phyloP scores from a whole-genome alignment of 2,329 filamentous ascomycete species.

The Colletotrichum sp. region DNA sequence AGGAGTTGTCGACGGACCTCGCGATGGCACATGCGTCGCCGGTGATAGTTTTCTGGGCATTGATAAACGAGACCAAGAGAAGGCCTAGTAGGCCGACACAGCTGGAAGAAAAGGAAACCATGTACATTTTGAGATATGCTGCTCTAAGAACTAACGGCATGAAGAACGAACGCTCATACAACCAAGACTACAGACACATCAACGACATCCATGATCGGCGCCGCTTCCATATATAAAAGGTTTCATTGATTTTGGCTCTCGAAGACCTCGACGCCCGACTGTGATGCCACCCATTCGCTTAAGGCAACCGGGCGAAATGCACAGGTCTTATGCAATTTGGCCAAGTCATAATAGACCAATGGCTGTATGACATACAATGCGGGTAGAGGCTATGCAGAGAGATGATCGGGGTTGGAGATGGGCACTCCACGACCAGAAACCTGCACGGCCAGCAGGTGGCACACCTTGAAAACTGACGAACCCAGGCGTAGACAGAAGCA shows the following conservation, averaged over 20 bases:
- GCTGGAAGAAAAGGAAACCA: not conserved
- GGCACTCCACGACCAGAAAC: not conserved
- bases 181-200: not conserved
- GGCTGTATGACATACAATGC: not conserved
- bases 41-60: not conserved
- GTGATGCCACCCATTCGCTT: not conserved
- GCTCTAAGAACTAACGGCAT: not conserved
- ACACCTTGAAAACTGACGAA: not conserved
- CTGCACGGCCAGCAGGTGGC: not conserved
- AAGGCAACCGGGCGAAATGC: not conserved
- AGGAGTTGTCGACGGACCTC: not conserved
- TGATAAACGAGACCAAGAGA: not conserved
- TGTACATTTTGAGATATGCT: not conserved
- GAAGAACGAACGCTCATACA: not conserved
- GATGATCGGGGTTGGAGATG: not conserved
- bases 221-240: not conserved
- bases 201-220: not conserved
- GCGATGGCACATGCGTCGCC: not conserved
- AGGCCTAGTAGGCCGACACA: not conserved
- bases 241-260: not conserved
- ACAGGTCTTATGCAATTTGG: not conserved
- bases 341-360: not conserved
- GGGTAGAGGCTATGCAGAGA: not conserved
- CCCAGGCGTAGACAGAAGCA: not conserved
- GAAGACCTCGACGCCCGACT: not conserved